These are phyloP conservation scores for Russula abietina DNA, from an alignment of 768 basidiomycete species.

Conservation along the genomic window DNA sequence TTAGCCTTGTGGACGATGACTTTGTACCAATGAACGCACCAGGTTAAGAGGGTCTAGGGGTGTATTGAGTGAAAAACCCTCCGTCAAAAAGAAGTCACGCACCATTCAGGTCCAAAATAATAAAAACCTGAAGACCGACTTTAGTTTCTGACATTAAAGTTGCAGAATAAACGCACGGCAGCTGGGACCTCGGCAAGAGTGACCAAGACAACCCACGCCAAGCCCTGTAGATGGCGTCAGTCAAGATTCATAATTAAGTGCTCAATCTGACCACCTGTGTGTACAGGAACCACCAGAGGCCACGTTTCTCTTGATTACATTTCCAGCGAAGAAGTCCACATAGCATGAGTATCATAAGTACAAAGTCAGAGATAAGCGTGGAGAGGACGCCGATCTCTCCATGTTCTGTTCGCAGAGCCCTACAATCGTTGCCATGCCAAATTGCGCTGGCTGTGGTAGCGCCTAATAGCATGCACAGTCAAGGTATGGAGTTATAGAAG, in stretches of 20 bases:
- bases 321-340: slow-evolving; percentile 15
- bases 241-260: not conserved
- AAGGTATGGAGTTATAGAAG: not conserved
- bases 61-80: not conserved
- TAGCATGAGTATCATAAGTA: slow-evolving; percentile 18
- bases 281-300: slow-evolving; percentile 11
- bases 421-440: slow-evolving; percentile 2
- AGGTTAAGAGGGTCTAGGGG: slow-evolving; percentile 15
- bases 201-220: slow-evolving; percentile 9
- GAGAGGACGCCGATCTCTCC: slow-evolving; percentile 2
- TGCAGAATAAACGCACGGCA: slow-evolving; percentile 1
- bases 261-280: slow-evolving; percentile 3
- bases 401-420: not conserved
- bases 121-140: slow-evolving; percentile 5
- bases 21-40: slow-evolving; percentile 5
- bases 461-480: not conserved
- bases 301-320: not conserved
- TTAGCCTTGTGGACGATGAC: not conserved
- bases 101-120: slow-evolving; percentile 21
- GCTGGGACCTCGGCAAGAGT: slow-evolving; percentile 16
- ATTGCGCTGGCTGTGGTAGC: not conserved
- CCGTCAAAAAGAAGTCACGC: not conserved
- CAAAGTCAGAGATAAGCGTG: slow-evolving; percentile 7
- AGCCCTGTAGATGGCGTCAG: slow-evolving; percentile 7
- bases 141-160: not conserved